Base-by-base conservation (phyloP, 495 filamentous ascomycete genomes). In the Aspergillus panamensis region DNA sequence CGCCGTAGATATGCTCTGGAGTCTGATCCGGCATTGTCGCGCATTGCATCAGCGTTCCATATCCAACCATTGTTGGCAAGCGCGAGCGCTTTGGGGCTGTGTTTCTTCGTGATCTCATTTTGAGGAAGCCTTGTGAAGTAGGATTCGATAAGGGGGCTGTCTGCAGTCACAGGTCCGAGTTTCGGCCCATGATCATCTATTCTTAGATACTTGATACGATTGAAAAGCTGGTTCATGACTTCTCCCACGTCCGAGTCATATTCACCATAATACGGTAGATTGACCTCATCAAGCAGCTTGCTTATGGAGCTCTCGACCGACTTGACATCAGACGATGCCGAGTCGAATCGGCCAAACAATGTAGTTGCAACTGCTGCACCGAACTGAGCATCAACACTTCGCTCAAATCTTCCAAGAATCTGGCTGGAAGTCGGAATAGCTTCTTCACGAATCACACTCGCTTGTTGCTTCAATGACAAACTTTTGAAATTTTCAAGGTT, bases 1-100 rank as follows among this genome's bases (percentile, higher is more conserved):
- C 95, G 84, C 20, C 91, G 85, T 6, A 97, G 81, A 64, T 99
- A 99, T 35, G 93, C 90, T 40, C 86, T 87, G 2, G 93, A 97
- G 40, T 88, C 71, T 0, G 90, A 87, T 0, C 95, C 95, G 16
- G 95, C 95, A 68, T 96, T 93, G 71, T 99, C 95, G 21, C 88
- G 84, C 73, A 97, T 82, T 0, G 91, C 92, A 67, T 96, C 91
- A 13, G 94, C 92, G 60, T 90, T 91, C 95, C 95, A 99, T 17
- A 97, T 91, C 95, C 95, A 99, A 56, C 95, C 95, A 67, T 99
- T 99, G 73, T 96, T 97, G 31, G 87, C 92, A 16, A 99, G 73
- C 3, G 90, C 90, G 33, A 97, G 74, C 48, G 88, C 84, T 55
- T 88, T 88, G 2, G 84, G 77, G 43, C 84, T 84, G 65, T 96